These are phyloP conservation scores for Santalum album DNA, from an alignment of 164 flowering plant species.

Conservation along the genomic window DNA sequence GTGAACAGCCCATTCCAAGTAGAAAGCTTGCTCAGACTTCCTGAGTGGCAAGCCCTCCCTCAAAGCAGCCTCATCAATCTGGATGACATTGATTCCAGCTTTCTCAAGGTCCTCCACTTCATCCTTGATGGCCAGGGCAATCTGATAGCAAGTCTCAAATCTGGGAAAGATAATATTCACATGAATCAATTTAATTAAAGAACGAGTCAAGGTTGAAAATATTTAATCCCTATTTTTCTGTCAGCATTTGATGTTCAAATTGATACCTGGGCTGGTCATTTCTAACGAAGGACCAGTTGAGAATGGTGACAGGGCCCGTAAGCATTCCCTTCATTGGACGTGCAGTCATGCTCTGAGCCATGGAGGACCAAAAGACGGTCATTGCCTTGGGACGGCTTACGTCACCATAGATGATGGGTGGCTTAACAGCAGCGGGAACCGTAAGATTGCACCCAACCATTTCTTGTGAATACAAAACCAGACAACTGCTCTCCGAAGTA, in stretches of 20 bases:
- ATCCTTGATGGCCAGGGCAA: constrained; percentile 65
- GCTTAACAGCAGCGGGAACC: constrained; percentile 23
- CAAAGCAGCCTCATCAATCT: constrained; percentile 65
- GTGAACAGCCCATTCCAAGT: constrained; percentile 66
- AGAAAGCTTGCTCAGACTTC: constrained; percentile 50
- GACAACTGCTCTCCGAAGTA: constrained; percentile 11
- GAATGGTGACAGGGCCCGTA: constrained; percentile 35
- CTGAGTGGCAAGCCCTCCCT: constrained; percentile 63
- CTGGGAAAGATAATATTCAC: no score
- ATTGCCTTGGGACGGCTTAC: constrained; percentile 23
- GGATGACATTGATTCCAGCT: constrained; percentile 47
- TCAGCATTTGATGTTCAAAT: no score
- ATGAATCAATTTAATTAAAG: no score
- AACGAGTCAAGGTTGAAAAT: no score
- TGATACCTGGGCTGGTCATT: constrained; percentile 22
- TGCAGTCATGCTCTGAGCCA: constrained; percentile 21
- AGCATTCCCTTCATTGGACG: constrained; percentile 43
- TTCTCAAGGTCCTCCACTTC: constrained; percentile 69
- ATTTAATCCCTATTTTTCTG: no score
- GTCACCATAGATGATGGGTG: constrained; percentile 25
- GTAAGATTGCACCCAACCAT: constrained; percentile 20
- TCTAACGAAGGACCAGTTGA: constrained; percentile 36
- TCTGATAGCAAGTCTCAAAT: constrained; percentile 53
- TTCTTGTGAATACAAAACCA: constrained; percentile 7
- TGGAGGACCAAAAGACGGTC: constrained; percentile 23